Conservation (phyloP, 177 flowering plant species). For the Vitis hybrid region DNA sequence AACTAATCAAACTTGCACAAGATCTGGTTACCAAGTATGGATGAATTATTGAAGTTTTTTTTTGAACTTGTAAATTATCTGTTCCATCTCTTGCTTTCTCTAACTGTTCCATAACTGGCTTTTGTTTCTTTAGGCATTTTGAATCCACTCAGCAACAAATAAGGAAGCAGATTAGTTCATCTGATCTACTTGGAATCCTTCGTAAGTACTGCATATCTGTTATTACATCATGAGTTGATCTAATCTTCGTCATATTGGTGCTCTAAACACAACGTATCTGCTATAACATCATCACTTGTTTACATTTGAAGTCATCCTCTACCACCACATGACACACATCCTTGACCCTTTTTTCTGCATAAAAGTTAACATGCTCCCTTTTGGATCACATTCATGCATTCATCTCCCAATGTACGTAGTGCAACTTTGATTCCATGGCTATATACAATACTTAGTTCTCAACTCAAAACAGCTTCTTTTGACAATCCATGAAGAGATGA, state of each 20-base stretch:
- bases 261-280: background rate
- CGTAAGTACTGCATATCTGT: conserved; percentile 45
- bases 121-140: conserved; percentile 61
- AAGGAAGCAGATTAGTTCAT: conserved; percentile 44
- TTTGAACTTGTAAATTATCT: background rate
- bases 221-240: background rate
- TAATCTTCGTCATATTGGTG: background rate
- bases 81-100: background rate
- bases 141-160: conserved; percentile 53
- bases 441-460: no score
- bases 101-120: background rate
- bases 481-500: no score
- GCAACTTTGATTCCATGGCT: no score
- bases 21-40: conserved; percentile 60
- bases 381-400: no score
- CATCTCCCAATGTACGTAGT: no score
- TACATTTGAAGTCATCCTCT: no score
- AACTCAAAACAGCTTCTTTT: no score
- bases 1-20: conserved; percentile 59
- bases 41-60: conserved; percentile 1
- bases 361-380: no score
- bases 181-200: conserved; percentile 55
- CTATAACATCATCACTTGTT: no score
- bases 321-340: no score
- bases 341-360: no score